These are phyloP conservation scores for Tarenaya hassleriana DNA, from an alignment of 345 rosid species.

Conservation along the genomic window DNA sequence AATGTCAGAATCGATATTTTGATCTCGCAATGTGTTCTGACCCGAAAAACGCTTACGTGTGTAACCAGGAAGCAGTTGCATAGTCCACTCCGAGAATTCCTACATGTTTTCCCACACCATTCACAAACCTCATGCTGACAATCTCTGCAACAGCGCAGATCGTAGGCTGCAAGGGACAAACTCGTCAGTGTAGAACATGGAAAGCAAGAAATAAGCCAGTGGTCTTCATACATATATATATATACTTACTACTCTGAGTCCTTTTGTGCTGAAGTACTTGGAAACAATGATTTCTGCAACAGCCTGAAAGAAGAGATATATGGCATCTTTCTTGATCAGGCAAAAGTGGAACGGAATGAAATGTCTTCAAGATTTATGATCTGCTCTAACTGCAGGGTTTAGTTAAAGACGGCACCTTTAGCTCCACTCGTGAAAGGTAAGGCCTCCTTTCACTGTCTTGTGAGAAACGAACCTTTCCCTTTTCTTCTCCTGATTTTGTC, in stretches of 20 bases:
- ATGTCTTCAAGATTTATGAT: too few relatives aligned
- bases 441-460: constrained; percentile 49
- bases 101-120: constrained; percentile 44
- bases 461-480: constrained; percentile 76
- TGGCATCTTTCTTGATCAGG: constrained; percentile 5
- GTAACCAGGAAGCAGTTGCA: constrained; percentile 75
- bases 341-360: too few relatives aligned
- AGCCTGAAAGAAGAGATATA: constrained; percentile 43
- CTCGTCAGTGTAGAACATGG: constrained; percentile 1
- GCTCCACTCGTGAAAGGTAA: constrained; percentile 66
- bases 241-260: constrained; percentile 65
- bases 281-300: constrained; percentile 71
- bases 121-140: constrained; percentile 68
- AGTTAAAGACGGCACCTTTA: constrained; percentile 49
- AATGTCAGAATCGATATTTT: constrained; percentile 4
- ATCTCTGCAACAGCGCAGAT: constrained; percentile 85
- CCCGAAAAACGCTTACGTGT: constrained; percentile 45
- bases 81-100: constrained; percentile 85
- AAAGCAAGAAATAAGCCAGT: not conserved
- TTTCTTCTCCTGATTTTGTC: constrained; percentile 62
- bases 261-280: constrained; percentile 61
- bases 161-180: constrained; percentile 39
- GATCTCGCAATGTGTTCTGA: not conserved
- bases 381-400: constrained; percentile 5
- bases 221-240: constrained; percentile 6